Evolutionary conservation across 2,329 filamentous ascomycete genomes (phyloP).

Genomic region (Thelonectria blattea): DNA sequence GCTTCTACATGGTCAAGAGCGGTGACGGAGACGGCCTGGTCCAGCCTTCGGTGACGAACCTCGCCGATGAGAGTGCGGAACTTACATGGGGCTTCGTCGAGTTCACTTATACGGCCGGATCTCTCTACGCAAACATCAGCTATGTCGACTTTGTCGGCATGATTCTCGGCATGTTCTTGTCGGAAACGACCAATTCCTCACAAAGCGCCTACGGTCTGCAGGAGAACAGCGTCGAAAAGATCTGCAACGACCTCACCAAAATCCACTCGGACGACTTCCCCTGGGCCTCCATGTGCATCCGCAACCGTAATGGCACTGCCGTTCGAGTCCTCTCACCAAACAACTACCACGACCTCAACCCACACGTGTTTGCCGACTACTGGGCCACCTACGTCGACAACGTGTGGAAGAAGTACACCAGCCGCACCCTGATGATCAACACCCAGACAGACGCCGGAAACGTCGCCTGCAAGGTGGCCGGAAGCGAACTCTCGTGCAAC

Average conservation of each 20-base stretch:
- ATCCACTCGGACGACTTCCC: conserved; percentile 44
- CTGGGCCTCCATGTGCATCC: conserved; percentile 54
- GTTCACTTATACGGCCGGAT: conserved; percentile 49
- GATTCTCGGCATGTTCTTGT: conserved; percentile 56
- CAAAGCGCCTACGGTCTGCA: conserved; percentile 51
- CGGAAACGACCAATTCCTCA: conserved; percentile 41
- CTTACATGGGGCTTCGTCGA: conserved; percentile 59
- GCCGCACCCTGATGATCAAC: conserved; percentile 48
- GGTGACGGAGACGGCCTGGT: conserved; percentile 48
- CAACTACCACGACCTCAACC: conserved; percentile 46
- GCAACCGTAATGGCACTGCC: conserved; percentile 42
- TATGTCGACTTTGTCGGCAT: conserved; percentile 58
- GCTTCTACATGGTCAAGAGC: conserved; percentile 50
- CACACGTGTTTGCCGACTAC: conserved; percentile 47
- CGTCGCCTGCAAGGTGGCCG: conserved; percentile 48
- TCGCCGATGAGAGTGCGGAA: conserved; percentile 49
- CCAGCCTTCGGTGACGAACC: conserved; percentile 54
- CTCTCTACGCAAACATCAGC: conserved; percentile 54
- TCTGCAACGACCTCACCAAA: conserved; percentile 52
- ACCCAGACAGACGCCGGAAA: conserved; percentile 49
- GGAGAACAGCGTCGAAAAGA: conserved; percentile 42
- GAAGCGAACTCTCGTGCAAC: conserved; percentile 46
- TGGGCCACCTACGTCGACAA: conserved; percentile 53
- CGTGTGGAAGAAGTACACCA: conserved; percentile 53
- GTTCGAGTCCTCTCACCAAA: conserved; percentile 55